Conservation (phyloP, 495 filamentous ascomycete genomes). For the Daldinia childiae region DNA sequence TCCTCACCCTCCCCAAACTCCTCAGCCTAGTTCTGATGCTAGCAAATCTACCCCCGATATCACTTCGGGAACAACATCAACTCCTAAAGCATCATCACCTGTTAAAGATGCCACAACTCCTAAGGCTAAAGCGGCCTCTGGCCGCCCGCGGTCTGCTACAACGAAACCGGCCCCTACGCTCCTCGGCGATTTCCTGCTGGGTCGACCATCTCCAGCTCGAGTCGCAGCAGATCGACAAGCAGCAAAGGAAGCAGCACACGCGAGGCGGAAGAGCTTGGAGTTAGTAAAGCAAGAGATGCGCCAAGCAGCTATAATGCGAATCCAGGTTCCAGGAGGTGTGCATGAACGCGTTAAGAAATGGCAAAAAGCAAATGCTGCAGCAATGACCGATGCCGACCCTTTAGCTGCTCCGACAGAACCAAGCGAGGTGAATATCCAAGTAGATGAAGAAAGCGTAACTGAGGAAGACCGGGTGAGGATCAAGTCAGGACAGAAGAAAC, state of each 20-base stretch:
- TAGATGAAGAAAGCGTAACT: conserved; percentile 59
- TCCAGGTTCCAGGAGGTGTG: conserved; percentile 64
- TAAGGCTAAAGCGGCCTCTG: conserved; percentile 53
- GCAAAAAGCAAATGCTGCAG: conserved; percentile 74
- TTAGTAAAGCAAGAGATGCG: conserved; percentile 62
- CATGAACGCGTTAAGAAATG: conserved; percentile 76
- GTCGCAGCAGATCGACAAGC: conserved; percentile 49
- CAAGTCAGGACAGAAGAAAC: conserved; percentile 55
- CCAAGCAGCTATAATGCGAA: conserved; percentile 54
- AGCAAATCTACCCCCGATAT: conserved; percentile 29
- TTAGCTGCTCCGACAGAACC: conserved; percentile 54
- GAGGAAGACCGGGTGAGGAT: conserved; percentile 61
- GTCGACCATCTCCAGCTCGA: conserved; percentile 59
- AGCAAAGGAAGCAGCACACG: conserved; percentile 48
- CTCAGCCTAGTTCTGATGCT: conserved; percentile 5
- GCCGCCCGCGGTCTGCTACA: conserved; percentile 42
- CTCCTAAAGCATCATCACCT: conserved; percentile 16
- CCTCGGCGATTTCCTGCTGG: conserved; percentile 63
- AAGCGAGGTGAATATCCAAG: conserved; percentile 54
- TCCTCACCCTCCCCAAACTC: conserved; percentile 31
- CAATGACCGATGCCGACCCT: conserved; percentile 55
- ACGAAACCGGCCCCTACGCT: conserved; percentile 53
- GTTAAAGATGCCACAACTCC: conserved; percentile 47
- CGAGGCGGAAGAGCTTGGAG: conserved; percentile 57
- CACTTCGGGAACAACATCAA: conserved; percentile 20